phyloP scores from a whole-genome alignment of 805 yeast genomes.

The Saccharomycopsis oosterbeekiorum region DNA sequence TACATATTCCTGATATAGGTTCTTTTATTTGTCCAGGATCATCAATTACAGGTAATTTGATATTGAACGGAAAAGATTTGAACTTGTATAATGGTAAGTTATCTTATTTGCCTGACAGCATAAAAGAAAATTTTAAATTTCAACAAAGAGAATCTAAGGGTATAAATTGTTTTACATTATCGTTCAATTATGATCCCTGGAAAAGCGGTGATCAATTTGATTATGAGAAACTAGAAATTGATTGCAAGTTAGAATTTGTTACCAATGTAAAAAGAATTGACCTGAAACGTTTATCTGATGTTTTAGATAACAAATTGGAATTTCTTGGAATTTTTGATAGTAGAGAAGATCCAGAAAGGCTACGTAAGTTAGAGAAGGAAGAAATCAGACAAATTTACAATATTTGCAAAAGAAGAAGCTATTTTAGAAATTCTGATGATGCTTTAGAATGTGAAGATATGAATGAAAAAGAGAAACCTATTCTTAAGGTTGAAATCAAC shows the following conservation, averaged over 20 bases:
- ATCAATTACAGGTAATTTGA: conserved; percentile 18
- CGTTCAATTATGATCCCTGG: conserved; percentile 21
- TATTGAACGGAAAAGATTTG: conserved; percentile 10
- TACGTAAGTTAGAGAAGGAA: conserved; percentile 3
- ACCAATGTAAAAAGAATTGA: conserved; percentile 5
- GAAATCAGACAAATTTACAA: conserved; percentile 11
- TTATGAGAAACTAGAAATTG: conserved; percentile 5
- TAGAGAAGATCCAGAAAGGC: neutral
- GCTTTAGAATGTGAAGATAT: conserved; percentile 6
- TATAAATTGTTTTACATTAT: conserved; percentile 19
- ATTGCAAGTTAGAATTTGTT: conserved; percentile 16
- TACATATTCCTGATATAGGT: conserved; percentile 36
- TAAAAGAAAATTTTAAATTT: conserved; percentile 10
- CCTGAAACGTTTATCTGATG: conserved; percentile 5
- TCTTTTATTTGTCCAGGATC: conserved; percentile 28
- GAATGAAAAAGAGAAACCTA: neutral
- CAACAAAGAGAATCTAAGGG: neutral
- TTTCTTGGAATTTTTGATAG: conserved; percentile 20
- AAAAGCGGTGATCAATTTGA: conserved; percentile 15
- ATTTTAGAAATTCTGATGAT: conserved; percentile 4
- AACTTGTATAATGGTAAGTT: conserved; percentile 16
- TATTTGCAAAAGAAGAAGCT: conserved; percentile 4
- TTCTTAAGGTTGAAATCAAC: neutral
- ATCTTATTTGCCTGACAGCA: conserved; percentile 20
- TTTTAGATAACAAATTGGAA: conserved; percentile 6